Base-by-base conservation (phyloP, 2,329 filamentous ascomycete species). In the Rhinocladiella mackenziei region DNA sequence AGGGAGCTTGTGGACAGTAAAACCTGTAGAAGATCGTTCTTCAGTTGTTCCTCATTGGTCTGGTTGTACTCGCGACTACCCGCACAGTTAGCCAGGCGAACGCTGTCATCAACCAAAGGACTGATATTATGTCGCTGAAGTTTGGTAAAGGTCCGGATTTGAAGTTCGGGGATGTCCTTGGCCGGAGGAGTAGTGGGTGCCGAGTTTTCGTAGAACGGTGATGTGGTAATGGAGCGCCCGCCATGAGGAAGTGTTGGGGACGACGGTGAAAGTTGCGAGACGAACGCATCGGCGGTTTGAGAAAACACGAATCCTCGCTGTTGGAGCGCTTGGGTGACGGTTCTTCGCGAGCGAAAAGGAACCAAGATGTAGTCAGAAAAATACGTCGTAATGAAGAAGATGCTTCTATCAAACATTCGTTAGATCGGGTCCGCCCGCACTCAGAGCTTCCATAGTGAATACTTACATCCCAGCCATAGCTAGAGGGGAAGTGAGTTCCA, bases 321-420 rank as follows among this genome's bases (percentile, higher is more conserved):
- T 48, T 91, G 75, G 4, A 97, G 73, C 0, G 88, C 84, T 45
- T 81, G 74, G 23, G 88, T 80, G 35, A 97, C 89, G 28, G 81
- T 83, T 18, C 77, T 70, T 38, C 84, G 81, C 58, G 84, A 81
- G 60, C 82, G 85, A 40, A 75, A 75, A 1, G 92, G 89, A 1
- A 96, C 88, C 25, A 97, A 76, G 57, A 98, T 94, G 66, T 95
- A 97, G 69, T 98, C 91, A 23, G 86, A 92, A 67, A 94, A 97
- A 67, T 97, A 98, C 22, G 89, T 96, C 3, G 91, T 96, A 64
- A 96, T 94, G 75, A 97, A 97, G 73, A 97, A 96, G 61, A 98
- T 94, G 40, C 91, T 86, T 39, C 78, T 81, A 34, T 38, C 14
- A 30, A 34, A 19, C n/a, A 11, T n/a, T 20, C 14, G 42, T 32